Base-by-base conservation (phyloP, 208 protist species). In the Angomonas deanei region DNA sequence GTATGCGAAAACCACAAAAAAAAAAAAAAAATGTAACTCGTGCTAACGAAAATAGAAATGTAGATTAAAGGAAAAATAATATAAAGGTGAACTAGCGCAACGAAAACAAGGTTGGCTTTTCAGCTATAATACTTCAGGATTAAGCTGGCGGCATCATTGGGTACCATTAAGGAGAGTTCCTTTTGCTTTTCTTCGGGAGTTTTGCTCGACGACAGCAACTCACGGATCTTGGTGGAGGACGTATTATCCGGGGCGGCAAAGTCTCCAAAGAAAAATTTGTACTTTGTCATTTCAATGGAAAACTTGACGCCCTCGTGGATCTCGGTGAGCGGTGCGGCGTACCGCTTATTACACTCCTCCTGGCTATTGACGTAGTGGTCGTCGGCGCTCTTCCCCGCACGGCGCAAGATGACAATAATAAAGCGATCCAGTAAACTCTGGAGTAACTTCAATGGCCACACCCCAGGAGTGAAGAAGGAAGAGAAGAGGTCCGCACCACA, bases 401-500 rank as follows among this genome's bases (percentile, higher is more conserved):
- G 60, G 53, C 27, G 50, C 2, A 56, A 24, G 5, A 56, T 28
- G 2, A 33, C 28, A 19, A 56, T 10, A 3, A 53, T 49, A 61
- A 92, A 91, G 11, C 38, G 24, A 33, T 88, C 73, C 2, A 95
- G 66, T 2, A 95, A 66, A 47, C 38, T 34, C 42, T 74, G 62
- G 32, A 95, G 76, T 27, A 88, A 48, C 15, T 64, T 28, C n/a
- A 92, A 65, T 0, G 68, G 54, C 86, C 89, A 95, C 58, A 78
- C 85, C 21, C 76, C 73, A 0, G 83, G 83, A 0, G 31, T 54
- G 50, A 84, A 80, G 68, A 95, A 95, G 30, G 84, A 86, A 0
- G 53, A 71, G 55, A 89, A 92, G 2, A 95, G 42, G 50, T 95
- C 89, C 6, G 73, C 72, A 8, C 89, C 89, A 70, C 89, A 95